Base-by-base conservation (phyloP, 2,329 filamentous ascomycete genomes). In the Iodosphaeria phyllophila region DNA sequence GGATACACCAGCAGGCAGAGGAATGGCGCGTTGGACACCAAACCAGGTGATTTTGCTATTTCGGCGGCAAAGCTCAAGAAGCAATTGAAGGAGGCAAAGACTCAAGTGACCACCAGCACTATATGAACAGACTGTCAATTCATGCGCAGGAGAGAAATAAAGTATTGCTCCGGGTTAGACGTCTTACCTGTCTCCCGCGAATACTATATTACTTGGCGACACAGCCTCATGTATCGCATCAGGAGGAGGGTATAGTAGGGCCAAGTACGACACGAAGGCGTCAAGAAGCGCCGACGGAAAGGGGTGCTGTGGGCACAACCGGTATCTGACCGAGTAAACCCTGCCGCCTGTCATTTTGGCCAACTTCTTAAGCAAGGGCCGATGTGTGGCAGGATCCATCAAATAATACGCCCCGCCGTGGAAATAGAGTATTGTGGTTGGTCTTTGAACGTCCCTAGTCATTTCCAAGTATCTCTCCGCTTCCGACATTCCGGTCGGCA, bases 261-360 rank as follows among this genome's bases (percentile, higher is more conserved):
- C 65, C 18, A 89, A 56, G 39, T 86, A 89, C 0, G 74, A 69
- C 16, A 74, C 56, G 7, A 86, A 48, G 2, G 65, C 74, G 40
- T 89, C 79, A 21, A 86, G 51, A 5, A 89, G 47, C 2, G 76
- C 75, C 0, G 74, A 57, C 0, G 79, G 79, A 41, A 89, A 89
- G 0, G 76, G 65, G 30, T 73, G 51, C 42, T 83, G 73, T 0
- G 79, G 79, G 8, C 75, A 66, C 3, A 89, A 60, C 5, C 79
- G 60, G 47, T 86, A 86, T 4, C 75, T 63, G 5, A 84, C 69
- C 16, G 64, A 72, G 48, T 78, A 77, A 19, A 70, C 69, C 5
- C 74, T 60, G 3, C 77, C 76, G 13, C 64, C 62, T 0, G 66
- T 74, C 28, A 71, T 43, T 40, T 72, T 69, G 13, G 76, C 74